Evolutionary conservation across 495 filamentous ascomycete species (phyloP).

Genomic region (Talaromyces stipitatus): DNA sequence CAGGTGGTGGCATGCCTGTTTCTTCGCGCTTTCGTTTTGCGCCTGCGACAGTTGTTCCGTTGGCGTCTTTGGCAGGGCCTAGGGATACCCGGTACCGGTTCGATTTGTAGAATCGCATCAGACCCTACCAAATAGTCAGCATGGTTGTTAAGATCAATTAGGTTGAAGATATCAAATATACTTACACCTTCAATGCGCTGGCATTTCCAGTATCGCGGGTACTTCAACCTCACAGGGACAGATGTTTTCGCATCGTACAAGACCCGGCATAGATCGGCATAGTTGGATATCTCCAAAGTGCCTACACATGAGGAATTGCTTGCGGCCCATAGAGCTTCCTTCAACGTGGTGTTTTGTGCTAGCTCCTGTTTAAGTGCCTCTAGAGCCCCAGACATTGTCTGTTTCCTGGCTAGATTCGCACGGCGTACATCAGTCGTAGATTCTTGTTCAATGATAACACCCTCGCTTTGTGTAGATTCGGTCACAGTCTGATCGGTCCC

Average conservation of each 20-base stretch:
- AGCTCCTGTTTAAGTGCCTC: conserved; percentile 67
- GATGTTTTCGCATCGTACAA: conserved; percentile 62
- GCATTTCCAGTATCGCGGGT: conserved; percentile 65
- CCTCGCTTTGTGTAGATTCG: conserved; percentile 34
- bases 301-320: conserved; percentile 60
- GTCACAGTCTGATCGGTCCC: conserved; percentile 43
- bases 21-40: conserved; percentile 41
- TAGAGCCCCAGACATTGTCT: conserved; percentile 69
- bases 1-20: conserved; percentile 27
- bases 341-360: conserved; percentile 50
- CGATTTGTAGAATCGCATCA: conserved; percentile 33
- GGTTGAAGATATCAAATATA: background rate
- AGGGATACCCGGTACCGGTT: conserved; percentile 23
- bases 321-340: conserved; percentile 69
- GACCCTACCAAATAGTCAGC: conserved; percentile 19
- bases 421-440: conserved; percentile 59
- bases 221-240: conserved; percentile 54
- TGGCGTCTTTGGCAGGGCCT: conserved; percentile 22
- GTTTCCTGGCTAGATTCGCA: conserved; percentile 61
- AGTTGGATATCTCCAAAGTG: conserved; percentile 63
- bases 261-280: conserved; percentile 67
- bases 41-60: background rate
- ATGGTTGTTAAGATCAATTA: background rate
- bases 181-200: conserved; percentile 54
- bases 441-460: conserved; percentile 77